phyloP scores from a whole-genome alignment of 2,329 filamentous ascomycete genomes.

The Aplosporella prunicola region DNA sequence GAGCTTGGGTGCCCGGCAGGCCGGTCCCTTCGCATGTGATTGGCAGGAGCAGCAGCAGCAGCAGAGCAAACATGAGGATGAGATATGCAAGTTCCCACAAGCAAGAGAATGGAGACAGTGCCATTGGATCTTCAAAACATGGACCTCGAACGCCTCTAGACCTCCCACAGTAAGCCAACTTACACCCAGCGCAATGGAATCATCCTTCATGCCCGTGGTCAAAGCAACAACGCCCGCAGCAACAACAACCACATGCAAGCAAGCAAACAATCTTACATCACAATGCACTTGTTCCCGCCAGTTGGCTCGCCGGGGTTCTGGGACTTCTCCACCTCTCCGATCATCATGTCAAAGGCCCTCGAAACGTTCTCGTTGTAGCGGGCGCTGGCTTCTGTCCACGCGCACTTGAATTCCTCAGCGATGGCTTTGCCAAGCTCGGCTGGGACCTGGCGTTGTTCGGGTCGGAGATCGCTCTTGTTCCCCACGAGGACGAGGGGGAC shows the following conservation, averaged over 20 bases:
- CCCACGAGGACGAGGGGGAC: slow-evolving; percentile 91
- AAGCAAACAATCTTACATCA: slow-evolving; percentile 65
- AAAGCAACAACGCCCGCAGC: slow-evolving; percentile 7
- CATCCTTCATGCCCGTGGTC: too few species aligned
- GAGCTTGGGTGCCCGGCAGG: too few species aligned
- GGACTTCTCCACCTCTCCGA: slow-evolving; percentile 88
- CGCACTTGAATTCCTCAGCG: slow-evolving; percentile 79
- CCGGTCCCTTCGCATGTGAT: too few species aligned
- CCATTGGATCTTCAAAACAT: too few species aligned
- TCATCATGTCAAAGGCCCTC: slow-evolving; percentile 88
- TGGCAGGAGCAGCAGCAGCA: too few species aligned
- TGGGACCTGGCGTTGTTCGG: slow-evolving; percentile 86
- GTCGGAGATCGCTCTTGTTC: slow-evolving; percentile 90
- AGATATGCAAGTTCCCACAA: too few species aligned
- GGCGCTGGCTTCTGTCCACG: slow-evolving; percentile 89
- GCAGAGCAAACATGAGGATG: too few species aligned
- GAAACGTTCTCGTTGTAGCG: slow-evolving; percentile 89
- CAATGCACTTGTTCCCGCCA: slow-evolving; percentile 65
- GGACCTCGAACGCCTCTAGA: too few species aligned
- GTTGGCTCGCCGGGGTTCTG: slow-evolving; percentile 82
- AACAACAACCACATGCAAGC: background rate
- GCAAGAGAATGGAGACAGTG: too few species aligned
- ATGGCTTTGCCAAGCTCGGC: slow-evolving; percentile 77
- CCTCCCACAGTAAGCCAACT: too few species aligned
- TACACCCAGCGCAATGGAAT: too few species aligned